These are phyloP conservation scores for Vachellia pachyceras DNA, from an alignment of 306 rosid species.

Conservation along the genomic window DNA sequence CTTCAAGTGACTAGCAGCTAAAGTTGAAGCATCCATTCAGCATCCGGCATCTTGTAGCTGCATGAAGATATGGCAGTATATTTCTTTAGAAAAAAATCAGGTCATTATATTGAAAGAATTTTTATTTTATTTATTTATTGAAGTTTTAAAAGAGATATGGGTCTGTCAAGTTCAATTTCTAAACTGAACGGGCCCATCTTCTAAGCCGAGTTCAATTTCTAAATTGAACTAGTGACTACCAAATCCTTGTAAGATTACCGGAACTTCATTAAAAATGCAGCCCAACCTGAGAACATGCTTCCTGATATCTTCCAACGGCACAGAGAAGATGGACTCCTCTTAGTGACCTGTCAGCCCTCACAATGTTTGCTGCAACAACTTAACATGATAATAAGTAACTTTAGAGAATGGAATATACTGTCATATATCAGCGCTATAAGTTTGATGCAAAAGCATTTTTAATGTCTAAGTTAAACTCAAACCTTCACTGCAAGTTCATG, in stretches of 20 bases:
- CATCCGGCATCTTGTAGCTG: conserved; percentile 99
- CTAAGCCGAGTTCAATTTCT: not conserved
- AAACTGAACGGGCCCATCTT: conserved; percentile 8
- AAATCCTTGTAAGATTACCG: not conserved
- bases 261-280: conserved; percentile 10
- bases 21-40: conserved; percentile 98
- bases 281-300: conserved; percentile 99
- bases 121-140: not conserved
- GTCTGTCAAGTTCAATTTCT: conserved; percentile 9
- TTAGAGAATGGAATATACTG: conserved; percentile 19
- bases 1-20: conserved; percentile 91
- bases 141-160: conserved; percentile 12
- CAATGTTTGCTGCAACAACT: conserved; percentile 99
- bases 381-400: conserved; percentile 40
- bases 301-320: conserved; percentile 97
- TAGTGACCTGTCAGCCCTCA: conserved; percentile 91
- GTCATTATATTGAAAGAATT: conserved; percentile 30
- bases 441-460: conserved; percentile 38
- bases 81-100: conserved; percentile 41
- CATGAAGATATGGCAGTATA: conserved; percentile 40
- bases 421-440: conserved; percentile 21
- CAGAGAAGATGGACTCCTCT: conserved; percentile 98
- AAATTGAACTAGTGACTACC: not conserved
- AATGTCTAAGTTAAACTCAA: conserved; percentile 54
- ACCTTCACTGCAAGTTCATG: conserved; percentile 97